phyloP scores from a whole-genome alignment of 257 asterid genomes.

The Lantana camara region DNA sequence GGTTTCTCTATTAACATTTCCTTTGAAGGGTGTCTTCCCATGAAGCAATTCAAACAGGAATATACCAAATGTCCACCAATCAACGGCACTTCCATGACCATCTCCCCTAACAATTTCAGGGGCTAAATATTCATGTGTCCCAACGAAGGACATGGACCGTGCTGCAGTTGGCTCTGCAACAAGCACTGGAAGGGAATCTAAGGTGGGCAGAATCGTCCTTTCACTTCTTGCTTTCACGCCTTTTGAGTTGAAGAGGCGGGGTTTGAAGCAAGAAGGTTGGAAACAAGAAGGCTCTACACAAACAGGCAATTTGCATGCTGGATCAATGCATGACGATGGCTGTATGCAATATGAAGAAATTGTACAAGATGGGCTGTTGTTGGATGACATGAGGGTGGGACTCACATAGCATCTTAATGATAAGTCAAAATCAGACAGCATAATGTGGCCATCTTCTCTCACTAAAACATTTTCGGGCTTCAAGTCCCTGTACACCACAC shows the following conservation, averaged over 20 bases:
- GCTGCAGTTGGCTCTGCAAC: slow-evolving; percentile 91
- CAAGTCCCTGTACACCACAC: slow-evolving; percentile 84
- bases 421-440: slow-evolving; percentile 91
- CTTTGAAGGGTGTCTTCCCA: slow-evolving; percentile 90
- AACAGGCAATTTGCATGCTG: slow-evolving; percentile 70
- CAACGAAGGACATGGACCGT: slow-evolving; percentile 91
- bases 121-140: slow-evolving; percentile 92
- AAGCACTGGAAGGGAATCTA: slow-evolving; percentile 65
- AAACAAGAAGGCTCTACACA: slow-evolving; percentile 82
- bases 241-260: slow-evolving; percentile 67
- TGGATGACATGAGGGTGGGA: slow-evolving; percentile 73
- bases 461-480: slow-evolving; percentile 95
- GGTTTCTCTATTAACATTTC: slow-evolving; percentile 80
- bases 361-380: slow-evolving; percentile 49
- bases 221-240: slow-evolving; percentile 43
- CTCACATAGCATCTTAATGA: slow-evolving; percentile 74
- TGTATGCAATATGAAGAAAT: slow-evolving; percentile 75
- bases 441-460: slow-evolving; percentile 91
- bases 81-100: slow-evolving; percentile 98
- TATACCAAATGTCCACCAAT: slow-evolving; percentile 95
- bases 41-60: slow-evolving; percentile 84
- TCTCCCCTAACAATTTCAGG: slow-evolving; percentile 94
- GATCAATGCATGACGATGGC: slow-evolving; percentile 79
- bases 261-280: slow-evolving; percentile 86
- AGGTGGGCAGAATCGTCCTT: slow-evolving; percentile 28